phyloP scores from a whole-genome alignment of 371 early-diverging fungal genomes.

The Rhizomucor pusillus region DNA sequence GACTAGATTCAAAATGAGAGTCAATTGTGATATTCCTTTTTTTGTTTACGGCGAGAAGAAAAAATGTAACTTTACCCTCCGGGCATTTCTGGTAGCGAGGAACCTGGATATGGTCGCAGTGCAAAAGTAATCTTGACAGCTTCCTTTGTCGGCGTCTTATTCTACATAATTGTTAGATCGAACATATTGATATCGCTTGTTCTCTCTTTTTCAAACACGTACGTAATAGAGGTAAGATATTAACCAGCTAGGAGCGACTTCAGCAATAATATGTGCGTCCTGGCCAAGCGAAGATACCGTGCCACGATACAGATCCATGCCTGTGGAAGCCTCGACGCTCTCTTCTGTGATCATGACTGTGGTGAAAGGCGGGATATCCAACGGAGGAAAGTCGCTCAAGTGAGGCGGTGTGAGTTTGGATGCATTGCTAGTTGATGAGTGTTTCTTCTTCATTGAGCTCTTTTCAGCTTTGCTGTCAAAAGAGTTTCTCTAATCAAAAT shows the following conservation, averaged over 20 bases:
- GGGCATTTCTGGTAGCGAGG: conserved; percentile 58
- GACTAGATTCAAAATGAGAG: conserved; percentile 17
- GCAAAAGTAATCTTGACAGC: conserved; percentile 83
- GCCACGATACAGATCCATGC: conserved; percentile 75
- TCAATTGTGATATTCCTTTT: background rate
- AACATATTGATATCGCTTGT: background rate
- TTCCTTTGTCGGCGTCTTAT: conserved; percentile 68
- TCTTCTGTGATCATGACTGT: conserved; percentile 79
- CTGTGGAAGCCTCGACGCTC: conserved; percentile 74
- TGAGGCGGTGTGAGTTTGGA: conserved; percentile 32
- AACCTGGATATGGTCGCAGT: conserved; percentile 62
- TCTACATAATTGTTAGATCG: conserved; percentile 33
- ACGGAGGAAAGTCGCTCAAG: conserved; percentile 55
- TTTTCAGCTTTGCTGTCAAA: too few species aligned
- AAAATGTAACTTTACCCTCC: conserved; percentile 46
- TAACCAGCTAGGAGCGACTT: conserved; percentile 60
- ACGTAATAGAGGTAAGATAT: conserved; percentile 61
- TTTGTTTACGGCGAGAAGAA: background rate
- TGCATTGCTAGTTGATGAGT: too few species aligned
- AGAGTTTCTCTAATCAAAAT: too few species aligned
- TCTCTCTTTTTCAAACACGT: conserved; percentile 6
- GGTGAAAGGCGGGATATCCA: conserved; percentile 64
- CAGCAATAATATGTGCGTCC: conserved; percentile 43
- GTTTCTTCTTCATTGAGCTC: too few species aligned
- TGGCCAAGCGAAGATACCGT: conserved; percentile 56